phyloP scores from a whole-genome alignment of 495 filamentous ascomycete species.

The Saxophila tyrrhenica region DNA sequence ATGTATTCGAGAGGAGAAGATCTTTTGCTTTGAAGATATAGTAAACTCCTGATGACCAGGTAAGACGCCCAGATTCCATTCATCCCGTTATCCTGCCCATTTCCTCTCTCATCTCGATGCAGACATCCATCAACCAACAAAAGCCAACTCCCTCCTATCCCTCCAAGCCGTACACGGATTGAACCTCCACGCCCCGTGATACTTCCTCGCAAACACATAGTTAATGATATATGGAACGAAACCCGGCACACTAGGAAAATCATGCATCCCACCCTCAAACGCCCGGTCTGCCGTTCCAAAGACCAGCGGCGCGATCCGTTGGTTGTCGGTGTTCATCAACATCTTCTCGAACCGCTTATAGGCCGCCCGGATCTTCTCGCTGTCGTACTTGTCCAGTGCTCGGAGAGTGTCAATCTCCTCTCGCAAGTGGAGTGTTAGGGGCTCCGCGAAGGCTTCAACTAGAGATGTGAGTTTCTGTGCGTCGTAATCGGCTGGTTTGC shows the following conservation, averaged over 20 bases:
- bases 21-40: too few relatives aligned
- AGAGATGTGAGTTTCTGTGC: constrained; percentile 29
- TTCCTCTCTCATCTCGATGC: too few relatives aligned
- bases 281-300: constrained; percentile 25
- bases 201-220: constrained; percentile 19
- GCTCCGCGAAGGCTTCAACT: constrained; percentile 33
- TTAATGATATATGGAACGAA: constrained; percentile 26
- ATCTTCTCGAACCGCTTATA: constrained; percentile 18
- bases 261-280: constrained; percentile 25
- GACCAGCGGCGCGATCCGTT: constrained; percentile 25
- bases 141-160: constrained; percentile 11
- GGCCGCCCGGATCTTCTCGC: constrained; percentile 18
- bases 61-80: too few relatives aligned
- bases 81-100: too few relatives aligned
- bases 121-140: not conserved
- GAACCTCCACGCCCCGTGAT: constrained; percentile 27
- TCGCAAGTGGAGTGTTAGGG: constrained; percentile 30
- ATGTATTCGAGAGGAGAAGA: too few relatives aligned
- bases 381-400: constrained; percentile 23
- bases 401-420: constrained; percentile 39
- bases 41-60: too few relatives aligned
- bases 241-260: constrained; percentile 25
- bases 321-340: constrained; percentile 17
- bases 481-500: constrained; percentile 26
- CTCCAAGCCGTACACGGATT: constrained; percentile 25